Conservation (phyloP, 2,329 filamentous ascomycete genomes). For the Knufia fluminis region DNA sequence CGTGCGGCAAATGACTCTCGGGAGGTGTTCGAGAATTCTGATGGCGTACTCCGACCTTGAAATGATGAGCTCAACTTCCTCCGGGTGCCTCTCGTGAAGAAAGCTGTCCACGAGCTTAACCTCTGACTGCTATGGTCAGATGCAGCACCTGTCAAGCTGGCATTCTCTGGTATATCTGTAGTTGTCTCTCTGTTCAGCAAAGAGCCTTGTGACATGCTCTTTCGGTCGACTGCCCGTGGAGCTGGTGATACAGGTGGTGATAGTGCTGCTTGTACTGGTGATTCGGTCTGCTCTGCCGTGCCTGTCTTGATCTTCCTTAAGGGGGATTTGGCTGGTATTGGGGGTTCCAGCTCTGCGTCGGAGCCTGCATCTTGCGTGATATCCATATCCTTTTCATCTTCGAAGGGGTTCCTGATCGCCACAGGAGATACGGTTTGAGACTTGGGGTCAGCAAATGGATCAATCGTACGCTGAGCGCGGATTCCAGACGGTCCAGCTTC, state of each 20-base stretch:
- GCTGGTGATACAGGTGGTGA: conserved; percentile 39
- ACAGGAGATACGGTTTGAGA: conserved; percentile 4
- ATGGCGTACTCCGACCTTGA: conserved; percentile 45
- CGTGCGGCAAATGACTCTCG: conserved; percentile 66
- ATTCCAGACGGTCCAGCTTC: conserved; percentile 12
- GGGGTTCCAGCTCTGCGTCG: conserved; percentile 16
- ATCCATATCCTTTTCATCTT: conserved; percentile 23
- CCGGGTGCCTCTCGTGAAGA: conserved; percentile 59
- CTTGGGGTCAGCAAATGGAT: conserved; percentile 18
- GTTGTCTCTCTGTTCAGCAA: conserved; percentile 42
- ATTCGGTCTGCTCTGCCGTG: background rate
- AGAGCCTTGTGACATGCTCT: conserved; percentile 44
- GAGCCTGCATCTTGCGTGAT: conserved; percentile 15
- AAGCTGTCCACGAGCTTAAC: conserved; percentile 54
- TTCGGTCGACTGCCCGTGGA: conserved; percentile 38
- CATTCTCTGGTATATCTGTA: conserved; percentile 44
- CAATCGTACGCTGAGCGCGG: conserved; percentile 2
- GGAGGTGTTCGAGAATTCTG: conserved; percentile 87
- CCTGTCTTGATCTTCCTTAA: conserved; percentile 13
- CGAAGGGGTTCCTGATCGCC: conserved; percentile 21
- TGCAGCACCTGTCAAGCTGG: conserved; percentile 44
- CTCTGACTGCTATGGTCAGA: conserved; percentile 45
- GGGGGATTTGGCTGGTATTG: conserved; percentile 18
- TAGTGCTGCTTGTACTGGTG: conserved; percentile 29
- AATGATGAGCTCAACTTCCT: conserved; percentile 47